These are phyloP conservation scores for Monosporascus sp. DNA, from an alignment of 2,329 filamentous ascomycete genomes.

Conservation along the genomic window DNA sequence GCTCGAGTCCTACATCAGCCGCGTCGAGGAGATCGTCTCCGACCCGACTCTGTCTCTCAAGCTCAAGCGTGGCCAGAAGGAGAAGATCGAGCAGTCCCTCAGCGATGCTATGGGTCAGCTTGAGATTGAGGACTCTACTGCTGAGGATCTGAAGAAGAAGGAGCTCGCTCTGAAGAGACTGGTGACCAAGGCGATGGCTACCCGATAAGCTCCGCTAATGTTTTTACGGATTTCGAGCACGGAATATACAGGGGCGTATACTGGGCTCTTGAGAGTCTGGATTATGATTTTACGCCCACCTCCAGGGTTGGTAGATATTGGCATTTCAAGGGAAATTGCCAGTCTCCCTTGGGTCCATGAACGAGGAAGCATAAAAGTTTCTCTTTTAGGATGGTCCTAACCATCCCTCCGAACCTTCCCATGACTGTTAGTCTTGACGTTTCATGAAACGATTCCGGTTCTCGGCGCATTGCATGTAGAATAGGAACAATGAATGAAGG, in stretches of 20 bases:
- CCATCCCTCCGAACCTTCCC: slow-evolving; percentile 17
- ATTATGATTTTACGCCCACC: slow-evolving; percentile 19
- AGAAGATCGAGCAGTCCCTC: slow-evolving; percentile 97
- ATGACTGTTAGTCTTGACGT: slow-evolving; percentile 14
- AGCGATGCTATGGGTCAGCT: slow-evolving; percentile 97
- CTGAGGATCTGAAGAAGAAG: slow-evolving; percentile 99
- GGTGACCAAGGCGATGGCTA: slow-evolving; percentile 97
- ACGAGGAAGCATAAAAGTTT: slow-evolving; percentile 24
- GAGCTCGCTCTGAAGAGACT: slow-evolving; percentile 96
- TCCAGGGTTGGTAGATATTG: slow-evolving; percentile 19
- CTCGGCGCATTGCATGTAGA: slow-evolving; percentile 29
- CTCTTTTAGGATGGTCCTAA: slow-evolving; percentile 24
- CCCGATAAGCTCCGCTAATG: slow-evolving; percentile 56
- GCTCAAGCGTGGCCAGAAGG: slow-evolving; percentile 98
- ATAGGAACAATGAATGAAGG: slow-evolving; percentile 24
- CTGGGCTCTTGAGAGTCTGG: slow-evolving; percentile 21
- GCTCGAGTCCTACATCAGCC: slow-evolving; percentile 97
- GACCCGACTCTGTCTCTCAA: slow-evolving; percentile 94
- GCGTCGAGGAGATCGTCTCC: slow-evolving; percentile 97
- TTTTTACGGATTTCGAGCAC: slow-evolving; percentile 20
- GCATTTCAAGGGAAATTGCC: slow-evolving; percentile 17
- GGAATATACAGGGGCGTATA: slow-evolving; percentile 23
- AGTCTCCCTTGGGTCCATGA: slow-evolving; percentile 18
- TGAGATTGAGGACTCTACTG: slow-evolving; percentile 85
- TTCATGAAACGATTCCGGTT: slow-evolving; percentile 20